Evolutionary conservation across 768 basidiomycete species (phyloP).

Genomic region (Boletus vermiculosoides): DNA sequence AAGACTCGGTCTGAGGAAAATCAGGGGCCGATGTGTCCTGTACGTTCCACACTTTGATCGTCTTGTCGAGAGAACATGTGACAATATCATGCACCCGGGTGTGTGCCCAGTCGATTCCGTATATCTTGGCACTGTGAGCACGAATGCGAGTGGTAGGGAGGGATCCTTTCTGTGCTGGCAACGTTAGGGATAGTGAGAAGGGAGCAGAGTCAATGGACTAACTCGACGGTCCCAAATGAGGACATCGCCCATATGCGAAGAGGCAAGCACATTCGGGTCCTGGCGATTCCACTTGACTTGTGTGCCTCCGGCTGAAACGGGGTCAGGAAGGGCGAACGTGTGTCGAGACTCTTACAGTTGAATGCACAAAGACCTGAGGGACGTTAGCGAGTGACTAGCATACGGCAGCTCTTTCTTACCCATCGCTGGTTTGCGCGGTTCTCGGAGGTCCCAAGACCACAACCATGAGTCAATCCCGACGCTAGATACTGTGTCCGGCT

Average conservation of each 20-base stretch:
- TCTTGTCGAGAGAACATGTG: constrained; percentile 93
- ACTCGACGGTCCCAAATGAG: constrained; percentile 95
- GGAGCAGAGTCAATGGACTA: constrained; percentile 24
- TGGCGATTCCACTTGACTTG: constrained; percentile 98
- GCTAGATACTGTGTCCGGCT: constrained; percentile 83
- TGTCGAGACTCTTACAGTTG: constrained; percentile 40
- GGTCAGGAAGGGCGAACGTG: not conserved
- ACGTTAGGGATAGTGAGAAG: constrained; percentile 5
- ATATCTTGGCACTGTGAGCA: constrained; percentile 90
- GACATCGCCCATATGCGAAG: constrained; percentile 83
- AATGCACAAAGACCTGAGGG: constrained; percentile 54
- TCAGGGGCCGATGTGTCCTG: constrained; percentile 22
- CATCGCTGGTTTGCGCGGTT: constrained; percentile 66
- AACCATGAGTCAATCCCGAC: constrained; percentile 94
- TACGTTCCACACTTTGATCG: constrained; percentile 80
- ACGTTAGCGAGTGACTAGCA: not conserved
- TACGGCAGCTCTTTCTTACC: constrained; percentile 34
- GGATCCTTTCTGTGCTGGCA: constrained; percentile 71
- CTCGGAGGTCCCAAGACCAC: constrained; percentile 90
- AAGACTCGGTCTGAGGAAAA: constrained; percentile 9
- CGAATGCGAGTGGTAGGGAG: constrained; percentile 70
- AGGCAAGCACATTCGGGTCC: constrained; percentile 84
- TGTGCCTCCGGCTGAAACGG: constrained; percentile 68
- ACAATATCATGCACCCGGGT: constrained; percentile 72
- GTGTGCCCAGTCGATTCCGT: constrained; percentile 97